A percentile compares a stretch with the other conserved stretches of the same genome.
Conservation (phyloP, 495 filamentous ascomycete species). For the Neurospora sublineolata region DNA sequence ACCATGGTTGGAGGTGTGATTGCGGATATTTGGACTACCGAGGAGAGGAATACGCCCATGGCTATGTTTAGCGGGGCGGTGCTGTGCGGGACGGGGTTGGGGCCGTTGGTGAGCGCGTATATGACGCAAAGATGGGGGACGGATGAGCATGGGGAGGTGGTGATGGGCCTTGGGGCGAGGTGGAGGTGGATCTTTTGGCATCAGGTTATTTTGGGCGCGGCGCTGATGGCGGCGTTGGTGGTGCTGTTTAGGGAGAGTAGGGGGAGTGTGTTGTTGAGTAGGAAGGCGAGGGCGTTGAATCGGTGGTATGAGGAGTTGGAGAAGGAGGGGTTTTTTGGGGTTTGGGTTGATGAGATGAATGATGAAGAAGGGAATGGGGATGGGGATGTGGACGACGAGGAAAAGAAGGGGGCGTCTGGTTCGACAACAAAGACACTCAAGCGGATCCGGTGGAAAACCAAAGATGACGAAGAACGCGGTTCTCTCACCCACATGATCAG, state of each 20-base stretch:
- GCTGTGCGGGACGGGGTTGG: conserved; percentile 70
- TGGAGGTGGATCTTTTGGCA: conserved; percentile 93
- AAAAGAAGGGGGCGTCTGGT: conserved; percentile 11
- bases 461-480: conserved; percentile 67
- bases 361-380: background rate
- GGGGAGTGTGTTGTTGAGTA: conserved; percentile 67
- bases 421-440: conserved; percentile 27
- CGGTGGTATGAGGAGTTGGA: conserved; percentile 69
- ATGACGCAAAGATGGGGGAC: conserved; percentile 45
- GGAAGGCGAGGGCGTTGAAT: conserved; percentile 66
- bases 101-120: conserved; percentile 60
- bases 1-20: conserved; percentile 93
- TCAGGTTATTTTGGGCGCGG: conserved; percentile 58
- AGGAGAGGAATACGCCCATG: conserved; percentile 83
- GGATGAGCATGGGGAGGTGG: background rate
- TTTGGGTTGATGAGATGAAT: conserved; percentile 23
- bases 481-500: conserved; percentile 60
- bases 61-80: conserved; percentile 68
- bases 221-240: conserved; percentile 50
- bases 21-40: conserved; percentile 70
- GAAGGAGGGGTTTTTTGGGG: conserved; percentile 50
- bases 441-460: conserved; percentile 76
- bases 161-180: conserved; percentile 13
- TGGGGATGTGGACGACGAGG: conserved; percentile 4
- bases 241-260: conserved; percentile 73